These are phyloP conservation scores for Sphagnum tenellum DNA, from an alignment of 225 moss, liverwort and hornwort genomes.

Conservation along the genomic window DNA sequence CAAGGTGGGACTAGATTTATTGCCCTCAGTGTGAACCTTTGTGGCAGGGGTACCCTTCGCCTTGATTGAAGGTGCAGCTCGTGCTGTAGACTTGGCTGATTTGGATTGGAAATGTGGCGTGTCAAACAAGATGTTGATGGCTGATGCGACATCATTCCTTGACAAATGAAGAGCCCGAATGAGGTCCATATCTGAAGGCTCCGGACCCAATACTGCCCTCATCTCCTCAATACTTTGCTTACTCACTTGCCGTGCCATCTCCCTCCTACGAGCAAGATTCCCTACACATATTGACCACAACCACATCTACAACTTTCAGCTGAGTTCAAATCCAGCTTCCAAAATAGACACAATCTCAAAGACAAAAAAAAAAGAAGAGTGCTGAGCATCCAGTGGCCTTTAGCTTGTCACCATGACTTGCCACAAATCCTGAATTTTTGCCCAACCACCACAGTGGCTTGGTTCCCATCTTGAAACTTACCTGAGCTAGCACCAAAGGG, in stretches of 20 bases:
- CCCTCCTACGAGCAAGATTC: constrained; percentile 64
- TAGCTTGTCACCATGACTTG: too few species aligned
- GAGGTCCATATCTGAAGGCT: constrained; percentile 80
- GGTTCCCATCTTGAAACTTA: too few species aligned
- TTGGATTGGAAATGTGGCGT: constrained; percentile 35
- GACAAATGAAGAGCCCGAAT: constrained; percentile 82
- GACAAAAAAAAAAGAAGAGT: too few species aligned
- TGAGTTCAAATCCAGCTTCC: too few species aligned
- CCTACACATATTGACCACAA: constrained; percentile 17
- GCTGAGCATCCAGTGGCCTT: too few species aligned
- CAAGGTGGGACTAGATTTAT: constrained; percentile 9
- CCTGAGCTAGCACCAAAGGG: too few species aligned
- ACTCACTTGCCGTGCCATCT: constrained; percentile 73
- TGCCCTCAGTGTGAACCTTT: constrained; percentile 9
- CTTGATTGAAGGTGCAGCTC: constrained; percentile 14
- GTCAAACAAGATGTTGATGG: constrained; percentile 73
- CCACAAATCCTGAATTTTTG: too few species aligned
- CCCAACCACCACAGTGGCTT: too few species aligned
- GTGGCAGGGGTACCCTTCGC: constrained; percentile 8
- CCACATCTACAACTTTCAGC: too few species aligned
- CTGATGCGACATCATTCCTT: constrained; percentile 65
- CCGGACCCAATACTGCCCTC: constrained; percentile 66
- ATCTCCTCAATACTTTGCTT: constrained; percentile 57
- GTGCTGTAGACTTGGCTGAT: constrained; percentile 15
- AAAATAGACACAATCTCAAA: too few species aligned